Percentiles rank a stretch among this genome's conserved stretches.
These are phyloP conservation scores for Colletotrichum tamarilloi DNA, from an alignment of 2,329 filamentous ascomycete genomes.

Conservation along the genomic window DNA sequence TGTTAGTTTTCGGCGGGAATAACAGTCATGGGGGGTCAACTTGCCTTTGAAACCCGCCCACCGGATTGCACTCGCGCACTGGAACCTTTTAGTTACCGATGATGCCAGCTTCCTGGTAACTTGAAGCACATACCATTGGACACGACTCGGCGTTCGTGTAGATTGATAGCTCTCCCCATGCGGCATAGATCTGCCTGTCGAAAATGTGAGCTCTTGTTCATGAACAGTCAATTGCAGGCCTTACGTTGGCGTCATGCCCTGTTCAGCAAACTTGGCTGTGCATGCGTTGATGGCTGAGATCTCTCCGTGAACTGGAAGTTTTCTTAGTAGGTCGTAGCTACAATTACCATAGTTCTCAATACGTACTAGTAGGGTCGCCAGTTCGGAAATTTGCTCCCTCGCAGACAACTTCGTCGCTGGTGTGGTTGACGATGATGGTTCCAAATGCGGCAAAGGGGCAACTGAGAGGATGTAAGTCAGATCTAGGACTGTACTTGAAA, in stretches of 20 bases:
- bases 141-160: slow-evolving; percentile 70
- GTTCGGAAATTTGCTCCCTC: slow-evolving; percentile 31
- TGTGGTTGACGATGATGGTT: slow-evolving; percentile 67
- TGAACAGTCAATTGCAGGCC: accelerated
- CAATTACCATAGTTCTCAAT: accelerated
- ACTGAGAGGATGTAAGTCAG: not conserved
- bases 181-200: slow-evolving; percentile 48
- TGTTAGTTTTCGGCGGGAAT: too few species aligned
- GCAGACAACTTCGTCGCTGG: slow-evolving; percentile 47
- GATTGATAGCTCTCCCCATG: slow-evolving; percentile 58
- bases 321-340: not conserved
- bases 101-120: too few species aligned
- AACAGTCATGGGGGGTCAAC: too few species aligned
- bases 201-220: accelerated
- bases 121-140: slow-evolving; percentile 52
- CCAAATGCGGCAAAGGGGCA: slow-evolving; percentile 67
- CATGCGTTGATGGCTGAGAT: slow-evolving; percentile 31
- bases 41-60: slow-evolving; percentile 60
- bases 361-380: slow-evolving; percentile 23
- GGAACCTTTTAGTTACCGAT: not conserved
- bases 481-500: too few species aligned
- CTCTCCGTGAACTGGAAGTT: slow-evolving; percentile 13
- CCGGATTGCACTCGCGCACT: slow-evolving; percentile 64
- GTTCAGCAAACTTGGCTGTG: slow-evolving; percentile 15
- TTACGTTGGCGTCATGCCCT: slow-evolving; percentile 28